Conservation (phyloP, 1,139 yeast species). For the Geotrichum fermentans region DNA sequence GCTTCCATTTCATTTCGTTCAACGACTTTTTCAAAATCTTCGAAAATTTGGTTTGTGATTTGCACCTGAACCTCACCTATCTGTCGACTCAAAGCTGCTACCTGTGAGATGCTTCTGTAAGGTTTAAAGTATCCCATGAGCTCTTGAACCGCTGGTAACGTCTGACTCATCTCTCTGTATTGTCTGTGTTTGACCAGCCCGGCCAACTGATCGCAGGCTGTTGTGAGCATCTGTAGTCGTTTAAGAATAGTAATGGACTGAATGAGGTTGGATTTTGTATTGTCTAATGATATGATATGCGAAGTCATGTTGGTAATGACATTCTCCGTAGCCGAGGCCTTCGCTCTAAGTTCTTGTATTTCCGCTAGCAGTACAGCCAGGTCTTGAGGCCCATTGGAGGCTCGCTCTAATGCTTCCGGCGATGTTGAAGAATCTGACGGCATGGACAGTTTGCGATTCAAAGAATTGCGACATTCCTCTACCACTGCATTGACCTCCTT, state of each 20-base stretch:
- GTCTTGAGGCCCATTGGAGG: conserved; percentile 12
- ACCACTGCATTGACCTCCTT: conserved; percentile 27
- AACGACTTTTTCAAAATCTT: conserved; percentile 58
- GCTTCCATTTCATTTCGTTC: conserved; percentile 20
- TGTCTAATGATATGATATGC: conserved; percentile 73
- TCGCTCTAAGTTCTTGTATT: conserved; percentile 44
- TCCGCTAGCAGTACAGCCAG: conserved; percentile 40
- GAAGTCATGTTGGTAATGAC: conserved; percentile 67
- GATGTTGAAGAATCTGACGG: neutral
- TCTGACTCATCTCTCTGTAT: conserved; percentile 62
- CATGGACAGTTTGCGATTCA: conserved; percentile 26
- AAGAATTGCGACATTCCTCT: conserved; percentile 44
- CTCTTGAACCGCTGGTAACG: conserved; percentile 74
- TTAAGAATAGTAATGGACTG: conserved; percentile 80
- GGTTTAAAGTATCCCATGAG: conserved; percentile 71
- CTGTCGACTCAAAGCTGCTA: conserved; percentile 61
- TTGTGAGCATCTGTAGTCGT: conserved; percentile 78
- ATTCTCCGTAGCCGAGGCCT: conserved; percentile 55
- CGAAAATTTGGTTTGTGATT: conserved; percentile 66
- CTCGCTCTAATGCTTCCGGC: conserved; percentile 6
- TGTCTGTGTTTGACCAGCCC: conserved; percentile 45
- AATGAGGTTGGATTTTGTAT: conserved; percentile 75
- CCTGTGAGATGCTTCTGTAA: conserved; percentile 78
- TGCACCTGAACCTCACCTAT: conserved; percentile 61
- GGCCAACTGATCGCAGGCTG: conserved; percentile 66